A percentile compares a stretch with the other conserved stretches of the same genome.
phyloP scores from a whole-genome alignment of 2,329 filamentous ascomycete species.

The Cladosporium sphaerospermum region DNA sequence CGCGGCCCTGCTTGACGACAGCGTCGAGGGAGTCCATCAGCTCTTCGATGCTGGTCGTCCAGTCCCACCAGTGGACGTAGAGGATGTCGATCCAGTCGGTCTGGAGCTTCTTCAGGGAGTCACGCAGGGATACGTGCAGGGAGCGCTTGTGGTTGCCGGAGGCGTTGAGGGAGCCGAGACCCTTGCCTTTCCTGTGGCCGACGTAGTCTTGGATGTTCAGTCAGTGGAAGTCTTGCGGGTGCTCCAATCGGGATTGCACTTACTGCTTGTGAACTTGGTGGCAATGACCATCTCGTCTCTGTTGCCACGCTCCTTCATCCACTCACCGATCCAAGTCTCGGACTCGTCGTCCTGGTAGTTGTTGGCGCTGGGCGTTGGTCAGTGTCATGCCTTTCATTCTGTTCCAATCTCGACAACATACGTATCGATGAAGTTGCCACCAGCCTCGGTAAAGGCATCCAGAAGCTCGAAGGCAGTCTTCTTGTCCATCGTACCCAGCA shows the following conservation, averaged over 20 bases:
- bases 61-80: slow-evolving; percentile 52
- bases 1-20: slow-evolving; percentile 36
- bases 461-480: slow-evolving; percentile 57
- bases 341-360: slow-evolving; percentile 32
- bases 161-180: slow-evolving; percentile 39
- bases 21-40: slow-evolving; percentile 56
- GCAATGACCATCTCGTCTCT: slow-evolving; percentile 50
- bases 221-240: not conserved
- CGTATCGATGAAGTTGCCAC: slow-evolving; percentile 66
- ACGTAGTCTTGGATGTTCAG: slow-evolving; percentile 2
- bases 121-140: slow-evolving; percentile 45
- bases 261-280: slow-evolving; percentile 45
- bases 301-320: slow-evolving; percentile 40
- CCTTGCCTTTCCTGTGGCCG: slow-evolving; percentile 12
- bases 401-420: not conserved
- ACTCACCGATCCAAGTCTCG: slow-evolving; percentile 41
- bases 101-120: slow-evolving; percentile 47
- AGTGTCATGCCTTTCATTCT: not conserved
- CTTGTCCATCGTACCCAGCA: slow-evolving; percentile 61
- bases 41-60: slow-evolving; percentile 57
- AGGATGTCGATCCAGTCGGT: slow-evolving; percentile 63
- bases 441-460: slow-evolving; percentile 58
- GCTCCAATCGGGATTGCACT: not conserved
- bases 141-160: slow-evolving; percentile 58
- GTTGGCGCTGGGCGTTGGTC: slow-evolving; percentile 19